A percentile compares a stretch with the other conserved stretches of the same genome.
phyloP scores from a whole-genome alignment of 2,329 filamentous ascomycete genomes.

The Botrytis aclada region DNA sequence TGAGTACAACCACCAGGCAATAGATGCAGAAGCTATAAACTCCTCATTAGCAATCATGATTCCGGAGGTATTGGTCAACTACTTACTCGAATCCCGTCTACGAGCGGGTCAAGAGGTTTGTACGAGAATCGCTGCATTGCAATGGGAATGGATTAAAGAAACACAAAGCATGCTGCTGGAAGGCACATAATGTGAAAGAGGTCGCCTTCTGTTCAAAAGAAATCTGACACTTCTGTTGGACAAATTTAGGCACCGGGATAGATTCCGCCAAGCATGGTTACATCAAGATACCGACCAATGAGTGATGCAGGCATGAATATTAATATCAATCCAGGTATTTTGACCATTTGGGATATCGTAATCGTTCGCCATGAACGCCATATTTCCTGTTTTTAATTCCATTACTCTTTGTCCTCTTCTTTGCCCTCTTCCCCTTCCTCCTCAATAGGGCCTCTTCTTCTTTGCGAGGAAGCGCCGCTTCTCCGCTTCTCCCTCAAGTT shows the following conservation, averaged over 20 bases:
- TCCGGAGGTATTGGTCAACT: too few relatives aligned
- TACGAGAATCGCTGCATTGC: conserved; percentile 4
- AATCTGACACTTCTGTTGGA: not conserved
- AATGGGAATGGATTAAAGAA: not conserved
- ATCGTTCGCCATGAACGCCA: not conserved
- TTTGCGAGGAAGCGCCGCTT: conserved; percentile 26
- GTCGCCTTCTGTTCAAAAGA: not conserved
- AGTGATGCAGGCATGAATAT: not conserved
- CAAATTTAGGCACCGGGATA: not conserved
- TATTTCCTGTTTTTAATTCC: not conserved
- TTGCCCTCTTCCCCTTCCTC: conserved; percentile 22
- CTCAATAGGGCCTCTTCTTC: conserved; percentile 21
- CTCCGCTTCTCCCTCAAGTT: conserved; percentile 36
- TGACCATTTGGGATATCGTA: conserved; percentile 9
- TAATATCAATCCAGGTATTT: not conserved
- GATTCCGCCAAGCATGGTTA: not conserved
- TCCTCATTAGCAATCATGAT: not conserved
- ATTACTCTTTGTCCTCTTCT: conserved; percentile 13
- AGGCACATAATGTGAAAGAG: not conserved
- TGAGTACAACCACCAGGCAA: not conserved
- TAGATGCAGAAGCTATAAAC: not conserved
- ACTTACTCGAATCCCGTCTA: conserved; percentile 20
- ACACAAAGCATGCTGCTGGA: not conserved
- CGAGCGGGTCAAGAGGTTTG: conserved; percentile 15
- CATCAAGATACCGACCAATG: not conserved